phyloP scores from a whole-genome alignment of 163 green algal genomes.

The Chlorella variabilis region DNA sequence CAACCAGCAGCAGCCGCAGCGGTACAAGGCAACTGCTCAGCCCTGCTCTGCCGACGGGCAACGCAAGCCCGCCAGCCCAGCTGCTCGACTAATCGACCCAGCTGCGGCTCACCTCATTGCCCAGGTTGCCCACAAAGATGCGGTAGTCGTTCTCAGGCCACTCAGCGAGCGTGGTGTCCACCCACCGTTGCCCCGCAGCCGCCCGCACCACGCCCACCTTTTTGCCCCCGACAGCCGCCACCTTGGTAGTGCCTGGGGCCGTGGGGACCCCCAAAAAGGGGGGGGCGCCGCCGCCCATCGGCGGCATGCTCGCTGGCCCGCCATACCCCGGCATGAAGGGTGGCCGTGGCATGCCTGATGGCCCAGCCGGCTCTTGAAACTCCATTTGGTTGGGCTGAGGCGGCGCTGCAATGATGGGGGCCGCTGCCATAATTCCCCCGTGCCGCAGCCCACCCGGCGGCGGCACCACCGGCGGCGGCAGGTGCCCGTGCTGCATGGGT shows the following conservation, averaged over 20 bases:
- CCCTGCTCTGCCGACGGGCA: too few relatives aligned
- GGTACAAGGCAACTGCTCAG: too few relatives aligned
- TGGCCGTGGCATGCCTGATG: neutral
- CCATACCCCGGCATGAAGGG: neutral
- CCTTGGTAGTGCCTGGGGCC: neutral
- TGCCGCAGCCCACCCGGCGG: neutral
- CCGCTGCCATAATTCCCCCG: neutral
- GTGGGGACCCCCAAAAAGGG: neutral
- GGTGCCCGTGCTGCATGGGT: neutral
- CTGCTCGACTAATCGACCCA: too few relatives aligned
- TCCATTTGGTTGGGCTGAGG: neutral
- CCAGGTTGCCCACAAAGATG: constrained; percentile 98
- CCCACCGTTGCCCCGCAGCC: constrained; percentile 84
- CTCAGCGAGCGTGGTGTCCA: constrained; percentile 81
- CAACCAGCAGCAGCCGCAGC: too few relatives aligned
- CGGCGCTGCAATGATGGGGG: neutral
- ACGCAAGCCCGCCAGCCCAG: too few relatives aligned
- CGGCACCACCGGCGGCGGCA: neutral
- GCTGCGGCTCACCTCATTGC: constrained; percentile 82
- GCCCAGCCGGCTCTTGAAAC: neutral
- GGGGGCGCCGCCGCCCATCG: neutral
- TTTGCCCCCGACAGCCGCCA: neutral
- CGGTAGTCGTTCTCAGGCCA: constrained; percentile 96
- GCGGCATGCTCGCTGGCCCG: neutral
- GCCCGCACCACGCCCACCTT: constrained; percentile 57